Conservation (phyloP, 305 asterid species). For the Nicotiana rustica region DNA sequence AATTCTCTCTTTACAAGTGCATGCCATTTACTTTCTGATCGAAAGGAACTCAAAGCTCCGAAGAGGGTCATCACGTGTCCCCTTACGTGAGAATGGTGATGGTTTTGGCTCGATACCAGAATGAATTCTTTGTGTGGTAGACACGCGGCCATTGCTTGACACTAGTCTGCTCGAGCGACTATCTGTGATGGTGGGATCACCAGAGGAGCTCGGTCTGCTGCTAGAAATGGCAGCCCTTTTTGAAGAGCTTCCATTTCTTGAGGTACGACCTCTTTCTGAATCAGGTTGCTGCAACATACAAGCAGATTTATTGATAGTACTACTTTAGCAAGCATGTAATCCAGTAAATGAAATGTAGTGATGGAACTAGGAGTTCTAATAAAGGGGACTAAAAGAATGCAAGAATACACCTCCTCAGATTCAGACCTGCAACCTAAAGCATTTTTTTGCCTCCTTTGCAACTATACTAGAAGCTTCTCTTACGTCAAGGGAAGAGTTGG, state of each 20-base stretch:
- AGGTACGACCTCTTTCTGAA: constrained; percentile 68
- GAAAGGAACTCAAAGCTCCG: constrained; percentile 98
- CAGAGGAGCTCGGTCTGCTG: constrained; percentile 81
- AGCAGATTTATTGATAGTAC: constrained; percentile 22
- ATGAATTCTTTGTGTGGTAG: constrained; percentile 71
- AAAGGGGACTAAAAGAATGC: neutral
- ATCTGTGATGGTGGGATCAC: constrained; percentile 55
- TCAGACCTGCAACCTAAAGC: neutral
- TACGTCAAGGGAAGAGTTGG: too few species aligned
- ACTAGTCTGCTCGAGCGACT: constrained; percentile 66
- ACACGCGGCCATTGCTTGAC: constrained; percentile 72
- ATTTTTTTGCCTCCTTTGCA: neutral
- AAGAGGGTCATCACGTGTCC: constrained; percentile 78
- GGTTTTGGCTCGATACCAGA: constrained; percentile 60
- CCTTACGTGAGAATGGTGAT: constrained; percentile 69
- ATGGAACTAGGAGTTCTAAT: neutral
- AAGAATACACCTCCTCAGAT: neutral
- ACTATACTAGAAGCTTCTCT: neutral
- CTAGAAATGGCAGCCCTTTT: constrained; percentile 74
- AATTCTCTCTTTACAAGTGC: constrained; percentile 43
- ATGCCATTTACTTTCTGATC: constrained; percentile 64
- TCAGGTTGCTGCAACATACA: constrained; percentile 67
- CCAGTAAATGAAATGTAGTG: neutral
- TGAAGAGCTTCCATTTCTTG: constrained; percentile 75
- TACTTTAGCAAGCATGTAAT: neutral